Percentiles rank a stretch among this genome's conserved stretches.
phyloP scores from a whole-genome alignment of 768 basidiomycete species.

The Amanita fuliginea region DNA sequence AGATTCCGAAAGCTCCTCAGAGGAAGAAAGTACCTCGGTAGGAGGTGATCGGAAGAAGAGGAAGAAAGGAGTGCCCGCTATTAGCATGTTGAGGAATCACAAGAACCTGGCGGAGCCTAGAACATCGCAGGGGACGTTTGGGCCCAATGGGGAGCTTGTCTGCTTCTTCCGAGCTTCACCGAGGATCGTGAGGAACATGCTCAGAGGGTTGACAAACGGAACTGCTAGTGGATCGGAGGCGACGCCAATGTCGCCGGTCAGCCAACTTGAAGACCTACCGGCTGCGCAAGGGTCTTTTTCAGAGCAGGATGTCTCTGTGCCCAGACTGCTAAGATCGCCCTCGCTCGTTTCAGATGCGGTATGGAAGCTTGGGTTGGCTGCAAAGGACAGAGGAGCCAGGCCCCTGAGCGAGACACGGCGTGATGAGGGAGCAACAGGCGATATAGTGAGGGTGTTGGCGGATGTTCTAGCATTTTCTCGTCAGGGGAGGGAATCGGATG shows the following conservation, averaged over 20 bases:
- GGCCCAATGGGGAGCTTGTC: slow-evolving; percentile 80
- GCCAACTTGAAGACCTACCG: slow-evolving; percentile 9
- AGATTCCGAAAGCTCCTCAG: slow-evolving; percentile 57
- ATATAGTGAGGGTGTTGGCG: slow-evolving; percentile 68
- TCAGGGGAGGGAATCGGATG: slow-evolving; percentile 30
- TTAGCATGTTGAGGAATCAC: slow-evolving; percentile 45
- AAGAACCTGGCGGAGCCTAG: slow-evolving; percentile 79
- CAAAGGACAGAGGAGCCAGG: slow-evolving; percentile 29
- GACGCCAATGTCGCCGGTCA: slow-evolving; percentile 3
- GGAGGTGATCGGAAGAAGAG: slow-evolving; percentile 15
- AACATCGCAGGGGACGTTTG: slow-evolving; percentile 82
- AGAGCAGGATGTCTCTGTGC: slow-evolving; percentile 4
- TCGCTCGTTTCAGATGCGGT: slow-evolving; percentile 67
- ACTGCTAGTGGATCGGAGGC: slow-evolving; percentile 16
- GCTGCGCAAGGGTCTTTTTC: slow-evolving; percentile 5
- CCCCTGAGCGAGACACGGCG: slow-evolving; percentile 19
- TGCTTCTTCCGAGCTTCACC: slow-evolving; percentile 78
- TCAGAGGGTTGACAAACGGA: slow-evolving; percentile 36
- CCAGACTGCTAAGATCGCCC: slow-evolving; percentile 47
- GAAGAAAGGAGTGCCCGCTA: slow-evolving; percentile 30
- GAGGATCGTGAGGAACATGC: slow-evolving; percentile 51
- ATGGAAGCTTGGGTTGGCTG: slow-evolving; percentile 48
- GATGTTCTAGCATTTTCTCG: slow-evolving; percentile 52
- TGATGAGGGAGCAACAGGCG: slow-evolving; percentile 33
- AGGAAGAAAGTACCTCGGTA: slow-evolving; percentile 13